These are phyloP conservation scores for Entonaema liquescens DNA, from an alignment of 495 filamentous ascomycete genomes.

Conservation along the genomic window DNA sequence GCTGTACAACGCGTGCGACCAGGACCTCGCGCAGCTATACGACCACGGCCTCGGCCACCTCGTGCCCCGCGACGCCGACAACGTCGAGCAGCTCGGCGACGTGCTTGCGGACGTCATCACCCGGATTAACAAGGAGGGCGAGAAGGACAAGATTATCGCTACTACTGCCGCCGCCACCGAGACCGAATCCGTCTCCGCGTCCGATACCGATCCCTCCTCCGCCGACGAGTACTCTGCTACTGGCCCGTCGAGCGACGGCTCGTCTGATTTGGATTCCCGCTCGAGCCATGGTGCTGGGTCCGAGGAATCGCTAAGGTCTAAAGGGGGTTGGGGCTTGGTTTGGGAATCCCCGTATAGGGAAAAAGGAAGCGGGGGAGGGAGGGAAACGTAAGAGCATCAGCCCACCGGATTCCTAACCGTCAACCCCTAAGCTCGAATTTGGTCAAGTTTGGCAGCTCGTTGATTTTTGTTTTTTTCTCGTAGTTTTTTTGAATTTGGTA, in stretches of 20 bases:
- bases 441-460: neutral
- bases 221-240: conserved; percentile 1
- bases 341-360: neutral
- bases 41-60: conserved; percentile 66
- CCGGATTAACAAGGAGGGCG: conserved; percentile 37
- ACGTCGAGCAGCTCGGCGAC: conserved; percentile 52
- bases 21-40: conserved; percentile 58
- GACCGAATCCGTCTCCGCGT: neutral
- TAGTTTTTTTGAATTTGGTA: neutral
- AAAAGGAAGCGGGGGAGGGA: neutral
- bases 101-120: conserved; percentile 44
- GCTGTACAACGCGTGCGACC: conserved; percentile 65
- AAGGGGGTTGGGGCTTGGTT: neutral
- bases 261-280: conserved; percentile 32
- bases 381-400: no score
- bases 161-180: neutral
- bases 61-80: conserved; percentile 60
- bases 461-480: no score
- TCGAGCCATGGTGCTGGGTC: conserved; percentile 17
- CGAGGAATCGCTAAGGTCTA: conserved; percentile 10
- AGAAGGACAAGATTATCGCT: neutral
- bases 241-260: conserved; percentile 6
- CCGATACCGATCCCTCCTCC: neutral
- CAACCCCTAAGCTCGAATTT: no score
- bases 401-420: no score